Percentiles rank a stretch among this genome's conserved stretches.
These are phyloP conservation scores for Tetracentron sinense DNA, from an alignment of 164 flowering plant genomes.

Conservation along the genomic window DNA sequence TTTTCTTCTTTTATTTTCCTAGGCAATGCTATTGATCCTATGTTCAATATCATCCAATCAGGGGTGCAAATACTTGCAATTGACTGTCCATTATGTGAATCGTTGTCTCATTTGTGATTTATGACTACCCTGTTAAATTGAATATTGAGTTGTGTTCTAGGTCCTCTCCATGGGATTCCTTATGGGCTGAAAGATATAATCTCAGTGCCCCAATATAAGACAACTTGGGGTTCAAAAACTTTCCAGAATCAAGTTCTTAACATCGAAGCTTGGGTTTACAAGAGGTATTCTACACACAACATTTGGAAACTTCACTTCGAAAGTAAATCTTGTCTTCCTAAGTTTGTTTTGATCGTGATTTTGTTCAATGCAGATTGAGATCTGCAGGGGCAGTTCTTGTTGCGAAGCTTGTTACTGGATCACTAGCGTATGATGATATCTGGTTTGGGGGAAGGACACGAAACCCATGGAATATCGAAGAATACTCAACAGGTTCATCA, in stretches of 20 bases:
- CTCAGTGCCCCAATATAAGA: conserved; percentile 71
- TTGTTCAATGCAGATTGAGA: conserved; percentile 48
- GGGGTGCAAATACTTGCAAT: too few species aligned
- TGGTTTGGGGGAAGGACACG: conserved; percentile 98
- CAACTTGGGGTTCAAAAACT: conserved; percentile 85
- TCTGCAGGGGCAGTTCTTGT: conserved; percentile 86
- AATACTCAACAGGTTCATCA: conserved; percentile 89
- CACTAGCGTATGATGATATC: conserved; percentile 89
- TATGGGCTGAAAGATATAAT: conserved; percentile 93
- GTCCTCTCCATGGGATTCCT: conserved; percentile 97
- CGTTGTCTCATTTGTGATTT: not conserved
- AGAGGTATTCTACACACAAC: conserved; percentile 39
- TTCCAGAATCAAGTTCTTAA: conserved; percentile 78
- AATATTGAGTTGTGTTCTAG: conserved; percentile 26
- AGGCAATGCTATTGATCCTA: too few species aligned
- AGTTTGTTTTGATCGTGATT: not conserved
- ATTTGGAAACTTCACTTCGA: not conserved
- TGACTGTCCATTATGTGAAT: too few species aligned
- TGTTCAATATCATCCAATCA: too few species aligned
- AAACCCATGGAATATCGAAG: conserved; percentile 95
- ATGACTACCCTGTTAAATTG: not conserved
- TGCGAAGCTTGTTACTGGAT: conserved; percentile 88
- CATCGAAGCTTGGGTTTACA: conserved; percentile 91
- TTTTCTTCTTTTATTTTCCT: not conserved
- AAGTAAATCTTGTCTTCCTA: not conserved